These are phyloP conservation scores for Alternaria dauci DNA, from an alignment of 2,329 filamentous ascomycete genomes.

Conservation along the genomic window DNA sequence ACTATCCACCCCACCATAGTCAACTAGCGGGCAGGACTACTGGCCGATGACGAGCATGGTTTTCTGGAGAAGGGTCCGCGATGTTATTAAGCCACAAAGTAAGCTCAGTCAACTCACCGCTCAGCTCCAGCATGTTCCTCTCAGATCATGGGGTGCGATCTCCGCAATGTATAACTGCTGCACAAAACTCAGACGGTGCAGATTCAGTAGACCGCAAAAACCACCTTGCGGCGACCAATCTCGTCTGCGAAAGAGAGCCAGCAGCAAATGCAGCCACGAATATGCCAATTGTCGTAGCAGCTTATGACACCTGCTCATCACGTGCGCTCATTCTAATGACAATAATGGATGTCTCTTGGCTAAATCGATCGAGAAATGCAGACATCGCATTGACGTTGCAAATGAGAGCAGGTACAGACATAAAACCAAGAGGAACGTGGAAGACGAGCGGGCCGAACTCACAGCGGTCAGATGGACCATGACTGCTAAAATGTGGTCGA, in stretches of 20 bases:
- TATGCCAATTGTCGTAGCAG: neutral
- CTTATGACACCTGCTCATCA: neutral
- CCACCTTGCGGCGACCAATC: neutral
- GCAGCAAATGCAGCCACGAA: neutral
- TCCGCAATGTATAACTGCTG: neutral
- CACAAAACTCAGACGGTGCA: neutral
- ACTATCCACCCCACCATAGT: neutral
- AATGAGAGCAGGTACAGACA: neutral
- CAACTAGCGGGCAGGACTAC: neutral
- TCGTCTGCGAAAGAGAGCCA: neutral
- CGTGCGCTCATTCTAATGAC: neutral
- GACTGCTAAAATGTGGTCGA: neutral
- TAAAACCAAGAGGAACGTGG: neutral
- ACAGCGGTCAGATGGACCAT: neutral
- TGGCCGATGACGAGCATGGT: neutral
- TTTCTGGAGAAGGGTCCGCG: neutral
- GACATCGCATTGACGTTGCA: neutral
- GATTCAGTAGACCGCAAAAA: neutral
- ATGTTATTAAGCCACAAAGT: neutral
- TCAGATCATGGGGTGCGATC: neutral
- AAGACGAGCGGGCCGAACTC: neutral
- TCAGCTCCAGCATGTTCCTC: neutral
- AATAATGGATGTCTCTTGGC: neutral
- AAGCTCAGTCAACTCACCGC: neutral
- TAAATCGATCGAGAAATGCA: neutral